A percentile compares a stretch with the other conserved stretches of the same genome.
phyloP scores from a whole-genome alignment of 441 rosid genomes.

The Euphorbia schlechtendalii region DNA sequence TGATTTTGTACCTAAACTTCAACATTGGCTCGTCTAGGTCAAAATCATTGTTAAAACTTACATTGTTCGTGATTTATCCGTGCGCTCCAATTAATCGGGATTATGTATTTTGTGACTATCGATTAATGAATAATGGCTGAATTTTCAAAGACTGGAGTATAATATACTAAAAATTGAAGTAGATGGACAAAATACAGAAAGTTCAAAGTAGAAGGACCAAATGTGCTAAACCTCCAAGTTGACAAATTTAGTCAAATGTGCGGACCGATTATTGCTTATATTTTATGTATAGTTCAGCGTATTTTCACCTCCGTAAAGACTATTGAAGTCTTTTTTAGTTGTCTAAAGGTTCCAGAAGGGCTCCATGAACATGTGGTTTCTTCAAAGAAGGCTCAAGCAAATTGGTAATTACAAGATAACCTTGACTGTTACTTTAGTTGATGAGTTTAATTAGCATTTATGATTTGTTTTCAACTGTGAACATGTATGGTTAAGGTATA shows the following conservation, averaged over 20 bases:
- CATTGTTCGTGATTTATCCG: too few relatives aligned
- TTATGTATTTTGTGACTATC: too few relatives aligned
- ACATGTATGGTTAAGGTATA: conserved; percentile 40
- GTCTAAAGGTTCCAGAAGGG: conserved; percentile 59
- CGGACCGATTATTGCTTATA: background rate
- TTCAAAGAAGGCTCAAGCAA: conserved; percentile 85
- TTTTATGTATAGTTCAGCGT: background rate
- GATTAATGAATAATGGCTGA: too few relatives aligned
- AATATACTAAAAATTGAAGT: too few relatives aligned
- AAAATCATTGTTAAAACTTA: too few relatives aligned
- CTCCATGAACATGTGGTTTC: conserved; percentile 60
- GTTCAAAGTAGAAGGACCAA: too few relatives aligned
- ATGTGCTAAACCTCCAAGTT: background rate
- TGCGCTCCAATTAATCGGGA: too few relatives aligned
- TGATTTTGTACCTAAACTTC: too few relatives aligned
- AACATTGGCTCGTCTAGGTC: too few relatives aligned
- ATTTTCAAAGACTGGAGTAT: too few relatives aligned
- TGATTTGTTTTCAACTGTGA: background rate
- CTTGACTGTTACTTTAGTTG: background rate
- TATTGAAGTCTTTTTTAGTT: background rate
- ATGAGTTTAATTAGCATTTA: too few relatives aligned
- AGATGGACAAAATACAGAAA: too few relatives aligned
- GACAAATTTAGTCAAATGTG: background rate
- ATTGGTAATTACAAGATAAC: conserved; percentile 44
- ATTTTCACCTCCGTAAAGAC: background rate